Evolutionary conservation across 2,329 filamentous ascomycete species (phyloP), one percentile per base, ranked within the genome.

Genomic region (Pestalotiopsis sp.): DNA sequence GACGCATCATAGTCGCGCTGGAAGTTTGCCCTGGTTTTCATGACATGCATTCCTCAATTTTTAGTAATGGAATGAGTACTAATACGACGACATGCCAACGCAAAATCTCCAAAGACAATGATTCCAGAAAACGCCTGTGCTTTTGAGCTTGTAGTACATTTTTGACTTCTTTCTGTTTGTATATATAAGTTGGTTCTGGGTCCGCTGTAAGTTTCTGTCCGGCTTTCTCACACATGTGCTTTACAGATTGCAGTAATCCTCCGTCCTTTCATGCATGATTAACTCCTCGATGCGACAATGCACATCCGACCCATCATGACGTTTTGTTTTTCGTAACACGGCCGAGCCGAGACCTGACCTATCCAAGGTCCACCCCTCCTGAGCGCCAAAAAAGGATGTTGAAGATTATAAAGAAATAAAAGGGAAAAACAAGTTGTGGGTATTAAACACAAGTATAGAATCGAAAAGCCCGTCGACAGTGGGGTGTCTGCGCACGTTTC

Each of bases 251-350:
- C 23, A 57, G 11, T 20, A 27, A 52, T 49, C 14, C 23, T 20
- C 60, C 25, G 5, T 38, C 62, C 20, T 14, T 52, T 39, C 25
- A 31, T 49, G 52, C 39, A 66, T 45, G 39, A 67, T 67, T 67
- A 67, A 67, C 65, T 67, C 65, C 65, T 41, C 36, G 65, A 67
- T n/a, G 31, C 65, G 64, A 60, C 49, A 41, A 41, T 45, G 52
- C 65, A 31, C 56, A 59, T 14, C 23, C 65, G 59, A 60, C 36
- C 56, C 36, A 39, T 67, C 65, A 67, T 67, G 31, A 60, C 13
- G 39, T 67, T 67, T 59, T 67, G 52, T 25, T 23, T 41, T 17
- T 67, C 65, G 39, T 67, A 57, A 66, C 45, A 41, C 14, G 36
- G 25, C 41, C 49, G 36, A 59, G 17, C 31, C 31, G 31, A 31